phyloP scores from a whole-genome alignment of 2,329 filamentous ascomycete species.

The Fusarium decemcellulare region DNA sequence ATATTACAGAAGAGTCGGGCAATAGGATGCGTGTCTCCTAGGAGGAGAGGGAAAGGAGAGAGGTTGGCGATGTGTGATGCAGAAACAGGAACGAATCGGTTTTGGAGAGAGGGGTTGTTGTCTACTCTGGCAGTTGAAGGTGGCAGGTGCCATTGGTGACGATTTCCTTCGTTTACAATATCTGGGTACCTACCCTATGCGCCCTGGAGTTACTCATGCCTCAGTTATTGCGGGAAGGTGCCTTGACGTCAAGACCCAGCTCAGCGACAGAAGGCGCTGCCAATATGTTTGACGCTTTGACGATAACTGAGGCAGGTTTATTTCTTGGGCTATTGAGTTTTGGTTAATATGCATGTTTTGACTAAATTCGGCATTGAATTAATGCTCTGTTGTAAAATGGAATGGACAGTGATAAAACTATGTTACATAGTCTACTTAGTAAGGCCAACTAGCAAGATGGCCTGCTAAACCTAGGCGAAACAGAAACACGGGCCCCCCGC shows the following conservation, averaged over 20 bases:
- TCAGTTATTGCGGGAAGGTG: background rate
- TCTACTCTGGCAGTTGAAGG: background rate
- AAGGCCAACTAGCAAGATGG: too few relatives aligned
- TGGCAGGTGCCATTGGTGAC: constrained; percentile 1
- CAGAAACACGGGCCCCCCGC: too few relatives aligned
- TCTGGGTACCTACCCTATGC: background rate
- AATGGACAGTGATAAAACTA: background rate
- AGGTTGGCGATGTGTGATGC: constrained; percentile 13
- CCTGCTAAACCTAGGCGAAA: background rate
- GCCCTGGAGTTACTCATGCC: background rate
- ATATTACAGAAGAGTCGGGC: constrained; percentile 10
- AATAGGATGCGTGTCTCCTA: constrained; percentile 17
- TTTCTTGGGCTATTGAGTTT: too few relatives aligned
- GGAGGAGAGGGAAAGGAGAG: constrained; percentile 5
- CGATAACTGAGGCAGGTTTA: too few relatives aligned
- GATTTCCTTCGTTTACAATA: background rate
- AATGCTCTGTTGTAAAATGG: background rate
- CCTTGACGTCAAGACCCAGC: background rate
- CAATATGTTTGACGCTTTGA: too few relatives aligned
- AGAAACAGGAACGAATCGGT: background rate
- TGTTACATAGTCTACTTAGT: background rate
- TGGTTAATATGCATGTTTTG: too few relatives aligned
- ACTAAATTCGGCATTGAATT: background rate
- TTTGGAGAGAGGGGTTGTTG: background rate
- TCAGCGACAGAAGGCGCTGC: background rate